Evolutionary conservation across 345 rosid species (phyloP).

Genomic region (Heritiera littoralis): DNA sequence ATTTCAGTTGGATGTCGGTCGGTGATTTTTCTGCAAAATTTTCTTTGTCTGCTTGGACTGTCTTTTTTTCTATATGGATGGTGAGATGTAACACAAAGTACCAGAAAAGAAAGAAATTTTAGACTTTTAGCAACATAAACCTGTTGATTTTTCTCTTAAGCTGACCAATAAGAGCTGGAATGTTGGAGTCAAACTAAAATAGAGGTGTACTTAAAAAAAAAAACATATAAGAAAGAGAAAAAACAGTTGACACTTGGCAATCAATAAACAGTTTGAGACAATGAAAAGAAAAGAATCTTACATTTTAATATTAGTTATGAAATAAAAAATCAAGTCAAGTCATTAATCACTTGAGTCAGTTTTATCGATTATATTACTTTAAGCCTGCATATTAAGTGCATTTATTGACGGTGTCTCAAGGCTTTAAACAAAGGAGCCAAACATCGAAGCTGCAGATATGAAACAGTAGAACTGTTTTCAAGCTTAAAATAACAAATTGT

Average conservation of each 20-base stretch:
- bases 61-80: not conserved
- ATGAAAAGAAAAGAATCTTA: conserved; percentile 27
- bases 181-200: not conserved
- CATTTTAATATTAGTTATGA: conserved; percentile 19
- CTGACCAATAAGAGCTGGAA: not conserved
- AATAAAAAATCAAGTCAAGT: not conserved
- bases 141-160: not conserved
- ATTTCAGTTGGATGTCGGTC: conserved; percentile 20
- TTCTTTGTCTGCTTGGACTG: not conserved
- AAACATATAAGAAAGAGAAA: not conserved
- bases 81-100: not conserved
- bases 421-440: not conserved
- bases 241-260: conserved; percentile 16
- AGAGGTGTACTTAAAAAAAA: not conserved
- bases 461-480: not conserved
- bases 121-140: not conserved
- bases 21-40: not conserved
- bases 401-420: not conserved
- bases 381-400: not conserved
- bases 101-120: not conserved
- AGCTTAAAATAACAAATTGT: not conserved
- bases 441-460: not conserved
- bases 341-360: not conserved
- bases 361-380: not conserved
- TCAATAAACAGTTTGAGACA: conserved; percentile 31